Evolutionary conservation across 2,329 filamentous ascomycete species (phyloP).

Genomic region (Epichloe typhina): DNA sequence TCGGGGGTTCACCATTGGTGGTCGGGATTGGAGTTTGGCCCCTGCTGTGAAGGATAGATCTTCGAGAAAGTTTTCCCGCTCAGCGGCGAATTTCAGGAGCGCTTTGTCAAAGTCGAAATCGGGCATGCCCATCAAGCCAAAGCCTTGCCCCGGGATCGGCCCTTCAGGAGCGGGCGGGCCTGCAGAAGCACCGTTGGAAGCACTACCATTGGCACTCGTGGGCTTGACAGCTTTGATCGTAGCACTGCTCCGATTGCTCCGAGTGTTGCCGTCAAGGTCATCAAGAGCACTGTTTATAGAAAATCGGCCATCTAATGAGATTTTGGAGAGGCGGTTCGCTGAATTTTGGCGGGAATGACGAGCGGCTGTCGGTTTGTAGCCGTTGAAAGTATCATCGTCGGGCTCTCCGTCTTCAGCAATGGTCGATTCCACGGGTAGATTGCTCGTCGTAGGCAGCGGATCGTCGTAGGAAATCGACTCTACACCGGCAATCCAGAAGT

Average conservation of each 20-base stretch:
- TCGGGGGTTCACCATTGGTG: constrained; percentile 59
- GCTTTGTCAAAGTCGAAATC: constrained; percentile 93
- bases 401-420: constrained; percentile 51
- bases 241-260: constrained; percentile 52
- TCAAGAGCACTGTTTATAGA: constrained; percentile 43
- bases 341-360: constrained; percentile 51
- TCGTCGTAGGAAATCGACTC: constrained; percentile 55
- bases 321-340: constrained; percentile 42
- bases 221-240: constrained; percentile 40
- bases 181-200: constrained; percentile 15
- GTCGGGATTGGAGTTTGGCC: constrained; percentile 55
- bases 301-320: constrained; percentile 34
- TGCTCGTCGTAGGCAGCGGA: constrained; percentile 19
- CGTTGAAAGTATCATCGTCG: constrained; percentile 26
- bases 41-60: constrained; percentile 84
- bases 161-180: constrained; percentile 1
- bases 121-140: constrained; percentile 18
- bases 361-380: constrained; percentile 21
- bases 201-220: constrained; percentile 13
- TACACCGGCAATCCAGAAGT: constrained; percentile 64
- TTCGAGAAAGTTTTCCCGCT: constrained; percentile 84
- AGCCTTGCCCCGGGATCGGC: neutral
- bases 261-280: constrained; percentile 43
- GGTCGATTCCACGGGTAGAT: constrained; percentile 36
- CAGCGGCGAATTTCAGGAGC: constrained; percentile 86